Conservation (phyloP, 192 early-diverging fungal species). For the Coemansia sp. region DNA sequence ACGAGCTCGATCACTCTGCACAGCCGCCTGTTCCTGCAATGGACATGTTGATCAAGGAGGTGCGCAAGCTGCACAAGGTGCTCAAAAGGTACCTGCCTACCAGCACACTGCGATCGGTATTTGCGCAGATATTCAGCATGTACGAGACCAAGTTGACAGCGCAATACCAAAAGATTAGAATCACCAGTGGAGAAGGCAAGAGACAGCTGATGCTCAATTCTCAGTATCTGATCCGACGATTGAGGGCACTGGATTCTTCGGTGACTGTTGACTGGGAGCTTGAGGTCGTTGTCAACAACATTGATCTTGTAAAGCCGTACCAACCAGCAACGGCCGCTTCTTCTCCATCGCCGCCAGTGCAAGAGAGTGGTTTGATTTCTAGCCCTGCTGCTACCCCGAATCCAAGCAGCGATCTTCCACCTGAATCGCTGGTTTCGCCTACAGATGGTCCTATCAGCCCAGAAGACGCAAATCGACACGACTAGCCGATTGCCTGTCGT, state of each 20-base stretch:
- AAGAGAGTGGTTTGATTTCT: not conserved
- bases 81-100: constrained; percentile 80
- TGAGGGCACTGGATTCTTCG: constrained; percentile 67
- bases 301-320: constrained; percentile 62
- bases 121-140: constrained; percentile 74
- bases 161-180: constrained; percentile 27
- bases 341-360: not conserved
- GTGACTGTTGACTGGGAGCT: constrained; percentile 73
- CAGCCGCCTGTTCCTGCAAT: constrained; percentile 62
- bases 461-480: not conserved
- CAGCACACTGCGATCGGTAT: constrained; percentile 69
- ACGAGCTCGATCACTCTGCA: constrained; percentile 21
- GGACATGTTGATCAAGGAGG: constrained; percentile 87
- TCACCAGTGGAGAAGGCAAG: constrained; percentile 48
- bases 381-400: not conserved
- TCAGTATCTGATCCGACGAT: constrained; percentile 66
- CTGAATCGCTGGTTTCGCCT: not conserved
- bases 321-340: constrained; percentile 10
- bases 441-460: not conserved
- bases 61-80: constrained; percentile 87
- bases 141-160: constrained; percentile 73
- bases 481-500: not conserved
- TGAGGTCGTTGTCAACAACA: constrained; percentile 79
- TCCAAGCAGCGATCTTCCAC: not conserved
- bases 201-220: constrained; percentile 74